These are phyloP conservation scores for Arctium lappa DNA, from an alignment of 129 eudicot species.

Conservation along the genomic window DNA sequence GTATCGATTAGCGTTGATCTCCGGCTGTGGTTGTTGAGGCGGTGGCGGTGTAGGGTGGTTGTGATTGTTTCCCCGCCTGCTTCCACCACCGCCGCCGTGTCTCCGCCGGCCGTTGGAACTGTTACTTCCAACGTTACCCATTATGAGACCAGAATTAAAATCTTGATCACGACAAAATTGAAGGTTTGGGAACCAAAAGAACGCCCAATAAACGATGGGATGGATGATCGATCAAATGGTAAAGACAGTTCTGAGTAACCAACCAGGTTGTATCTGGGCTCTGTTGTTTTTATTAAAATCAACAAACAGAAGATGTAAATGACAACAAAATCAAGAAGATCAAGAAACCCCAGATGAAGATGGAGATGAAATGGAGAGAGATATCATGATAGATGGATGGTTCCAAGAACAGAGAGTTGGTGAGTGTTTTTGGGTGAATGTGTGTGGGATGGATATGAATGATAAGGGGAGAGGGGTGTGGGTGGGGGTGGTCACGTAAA, in stretches of 20 bases:
- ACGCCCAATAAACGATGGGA: neutral
- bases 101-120: slow-evolving; percentile 51
- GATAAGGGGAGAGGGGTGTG: neutral
- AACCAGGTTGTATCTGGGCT: slow-evolving; percentile 1
- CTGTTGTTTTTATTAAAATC: neutral
- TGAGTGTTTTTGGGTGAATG: slow-evolving; percentile 13
- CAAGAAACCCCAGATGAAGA: neutral
- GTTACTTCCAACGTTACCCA: slow-evolving; percentile 79
- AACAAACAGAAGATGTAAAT: neutral
- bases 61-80: slow-evolving; percentile 34
- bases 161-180: neutral
- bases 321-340: neutral
- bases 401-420: neutral
- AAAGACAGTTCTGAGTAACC: neutral
- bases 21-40: slow-evolving; percentile 51
- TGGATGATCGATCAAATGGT: neutral
- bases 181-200: neutral
- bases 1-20: slow-evolving; percentile 53
- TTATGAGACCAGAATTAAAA: slow-evolving; percentile 4
- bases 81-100: slow-evolving; percentile 33
- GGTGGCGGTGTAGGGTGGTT: slow-evolving; percentile 51
- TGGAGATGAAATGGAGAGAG: neutral
- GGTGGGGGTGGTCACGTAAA: slow-evolving; percentile 30
- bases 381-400: neutral
- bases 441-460: neutral